phyloP scores from a whole-genome alignment of 495 filamentous ascomycete genomes.

The Rusavskia elegans region DNA sequence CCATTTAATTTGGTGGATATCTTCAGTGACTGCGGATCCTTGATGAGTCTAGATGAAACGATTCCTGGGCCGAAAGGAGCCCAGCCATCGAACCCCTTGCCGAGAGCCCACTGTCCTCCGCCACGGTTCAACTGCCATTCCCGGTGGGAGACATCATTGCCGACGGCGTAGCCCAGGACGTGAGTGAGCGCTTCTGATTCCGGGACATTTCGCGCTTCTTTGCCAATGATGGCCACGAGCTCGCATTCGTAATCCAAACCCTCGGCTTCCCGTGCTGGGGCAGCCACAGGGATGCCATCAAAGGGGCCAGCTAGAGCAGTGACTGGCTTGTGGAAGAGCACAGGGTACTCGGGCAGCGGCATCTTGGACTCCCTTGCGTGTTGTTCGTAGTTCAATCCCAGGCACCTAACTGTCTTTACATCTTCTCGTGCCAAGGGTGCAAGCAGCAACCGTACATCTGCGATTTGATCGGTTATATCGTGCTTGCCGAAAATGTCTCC shows the following conservation, averaged over 20 bases:
- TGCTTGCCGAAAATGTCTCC: constrained; percentile 62
- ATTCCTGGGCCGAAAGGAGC: constrained; percentile 77
- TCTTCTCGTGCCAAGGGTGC: constrained; percentile 52
- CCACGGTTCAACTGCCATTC: constrained; percentile 71
- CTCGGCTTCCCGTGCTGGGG: constrained; percentile 37
- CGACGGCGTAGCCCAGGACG: constrained; percentile 66
- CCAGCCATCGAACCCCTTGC: constrained; percentile 82
- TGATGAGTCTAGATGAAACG: constrained; percentile 47
- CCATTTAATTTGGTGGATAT: constrained; percentile 63
- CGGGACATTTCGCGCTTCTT: constrained; percentile 48
- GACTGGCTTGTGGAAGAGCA: constrained; percentile 71
- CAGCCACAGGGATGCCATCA: constrained; percentile 51
- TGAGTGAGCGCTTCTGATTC: constrained; percentile 54
- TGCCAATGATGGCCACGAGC: constrained; percentile 63
- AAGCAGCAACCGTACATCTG: constrained; percentile 50
- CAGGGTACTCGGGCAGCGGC: constrained; percentile 58
- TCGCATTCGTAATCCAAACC: constrained; percentile 80
- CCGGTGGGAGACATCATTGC: constrained; percentile 72
- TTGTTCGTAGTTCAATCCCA: constrained; percentile 69
- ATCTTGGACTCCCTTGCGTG: constrained; percentile 68
- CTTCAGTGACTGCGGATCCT: constrained; percentile 49
- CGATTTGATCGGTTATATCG: constrained; percentile 51
- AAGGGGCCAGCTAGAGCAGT: constrained; percentile 55
- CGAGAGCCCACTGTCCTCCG: constrained; percentile 66
- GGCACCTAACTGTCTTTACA: constrained; percentile 57